phyloP scores from a whole-genome alignment of 495 filamentous ascomycete genomes.

The Penicillium flavigenum region DNA sequence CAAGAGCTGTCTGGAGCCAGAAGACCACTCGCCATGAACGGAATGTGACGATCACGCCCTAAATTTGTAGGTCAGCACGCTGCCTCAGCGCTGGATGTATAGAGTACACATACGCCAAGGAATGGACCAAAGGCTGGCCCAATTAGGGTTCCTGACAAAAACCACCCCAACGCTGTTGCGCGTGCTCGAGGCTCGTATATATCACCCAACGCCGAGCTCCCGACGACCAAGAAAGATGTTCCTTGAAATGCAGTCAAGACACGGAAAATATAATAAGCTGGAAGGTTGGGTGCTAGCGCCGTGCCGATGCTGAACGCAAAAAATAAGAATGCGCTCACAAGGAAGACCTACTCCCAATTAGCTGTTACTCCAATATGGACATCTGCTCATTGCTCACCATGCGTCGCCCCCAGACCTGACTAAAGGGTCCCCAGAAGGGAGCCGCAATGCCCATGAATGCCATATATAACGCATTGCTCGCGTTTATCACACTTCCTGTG shows the following conservation, averaged over 20 bases:
- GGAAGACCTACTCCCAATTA: slow-evolving; percentile 48
- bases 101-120: slow-evolving; percentile 40
- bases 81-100: background rate
- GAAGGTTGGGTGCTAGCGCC: slow-evolving; percentile 64
- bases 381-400: slow-evolving; percentile 41
- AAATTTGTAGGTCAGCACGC: slow-evolving; percentile 5
- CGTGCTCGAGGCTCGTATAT: slow-evolving; percentile 64
- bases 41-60: slow-evolving; percentile 69
- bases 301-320: slow-evolving; percentile 64
- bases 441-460: slow-evolving; percentile 68
- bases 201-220: slow-evolving; percentile 63
- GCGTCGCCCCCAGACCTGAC: slow-evolving; percentile 64
- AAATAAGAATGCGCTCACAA: slow-evolving; percentile 58
- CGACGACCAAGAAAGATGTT: slow-evolving; percentile 65
- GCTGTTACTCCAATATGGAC: background rate
- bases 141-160: slow-evolving; percentile 65
- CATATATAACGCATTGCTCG: slow-evolving; percentile 69
- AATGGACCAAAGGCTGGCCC: slow-evolving; percentile 72
- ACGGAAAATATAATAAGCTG: slow-evolving; percentile 67
- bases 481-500: slow-evolving; percentile 63
- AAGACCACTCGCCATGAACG: slow-evolving; percentile 68
- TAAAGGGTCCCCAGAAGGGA: slow-evolving; percentile 66
- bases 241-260: slow-evolving; percentile 70
- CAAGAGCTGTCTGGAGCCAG: slow-evolving; percentile 68
- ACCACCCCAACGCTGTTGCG: slow-evolving; percentile 68